Evolutionary conservation across 139 green algal species (phyloP).

Genomic region (Micractinium sp.): DNA sequence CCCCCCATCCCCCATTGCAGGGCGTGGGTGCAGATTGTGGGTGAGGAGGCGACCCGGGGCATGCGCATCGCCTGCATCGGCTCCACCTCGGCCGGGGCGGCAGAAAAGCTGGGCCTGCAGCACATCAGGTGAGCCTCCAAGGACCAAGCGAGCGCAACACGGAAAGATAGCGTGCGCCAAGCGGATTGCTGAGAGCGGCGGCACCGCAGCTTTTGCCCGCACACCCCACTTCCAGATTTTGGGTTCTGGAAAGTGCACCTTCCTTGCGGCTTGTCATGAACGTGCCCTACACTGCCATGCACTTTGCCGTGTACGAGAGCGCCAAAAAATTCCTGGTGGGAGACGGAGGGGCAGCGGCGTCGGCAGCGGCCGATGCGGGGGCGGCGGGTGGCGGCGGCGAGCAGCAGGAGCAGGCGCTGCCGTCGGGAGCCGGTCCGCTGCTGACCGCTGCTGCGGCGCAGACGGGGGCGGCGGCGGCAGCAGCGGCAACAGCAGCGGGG

Average conservation of each 20-base stretch:
- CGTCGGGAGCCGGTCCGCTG: not conserved
- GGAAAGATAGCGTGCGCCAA: too few relatives aligned
- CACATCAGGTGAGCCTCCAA: slow-evolving; percentile 51
- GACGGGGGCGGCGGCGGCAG: not conserved
- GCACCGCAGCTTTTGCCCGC: too few relatives aligned
- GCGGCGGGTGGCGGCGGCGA: too few relatives aligned
- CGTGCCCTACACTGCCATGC: slow-evolving; percentile 92
- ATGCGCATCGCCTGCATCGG: slow-evolving; percentile 81
- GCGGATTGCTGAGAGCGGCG: too few relatives aligned
- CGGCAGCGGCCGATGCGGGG: not conserved
- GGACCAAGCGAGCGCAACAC: too few relatives aligned
- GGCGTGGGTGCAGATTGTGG: slow-evolving; percentile 79
- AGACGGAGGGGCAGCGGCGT: not conserved
- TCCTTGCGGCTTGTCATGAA: slow-evolving; percentile 96
- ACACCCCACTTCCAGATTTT: too few relatives aligned
- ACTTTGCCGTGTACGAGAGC: slow-evolving; percentile 94
- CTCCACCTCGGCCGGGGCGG: slow-evolving; percentile 75
- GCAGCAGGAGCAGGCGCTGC: not conserved
- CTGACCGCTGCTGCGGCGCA: slow-evolving; percentile 2
- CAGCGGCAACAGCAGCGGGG: not conserved
- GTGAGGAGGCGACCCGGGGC: slow-evolving; percentile 37
- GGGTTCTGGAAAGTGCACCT: too few relatives aligned
- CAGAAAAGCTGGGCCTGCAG: slow-evolving; percentile 55
- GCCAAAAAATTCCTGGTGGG: slow-evolving; percentile 78
- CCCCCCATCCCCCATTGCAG: slow-evolving; percentile 18